Conservation (phyloP, 495 filamentous ascomycete species). For the Talaromyces adpressus region DNA sequence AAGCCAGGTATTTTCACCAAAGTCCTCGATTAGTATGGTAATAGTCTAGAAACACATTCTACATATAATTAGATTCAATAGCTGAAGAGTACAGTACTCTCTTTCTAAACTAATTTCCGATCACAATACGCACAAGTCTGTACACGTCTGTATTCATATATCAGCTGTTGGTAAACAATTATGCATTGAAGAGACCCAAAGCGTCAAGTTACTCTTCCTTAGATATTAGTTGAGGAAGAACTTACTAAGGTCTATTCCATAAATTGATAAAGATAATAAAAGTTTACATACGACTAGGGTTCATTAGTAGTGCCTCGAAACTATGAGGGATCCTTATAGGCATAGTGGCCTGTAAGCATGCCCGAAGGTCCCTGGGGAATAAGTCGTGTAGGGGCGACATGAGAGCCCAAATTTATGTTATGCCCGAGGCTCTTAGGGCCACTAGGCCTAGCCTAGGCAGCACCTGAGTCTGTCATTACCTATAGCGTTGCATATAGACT, state of each 20-base stretch:
- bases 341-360: background rate
- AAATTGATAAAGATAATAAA: too few relatives aligned
- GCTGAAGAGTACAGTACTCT: too few relatives aligned
- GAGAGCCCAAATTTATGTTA: background rate
- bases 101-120: conserved; percentile 14
- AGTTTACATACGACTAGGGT: background rate
- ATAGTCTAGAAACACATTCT: too few relatives aligned
- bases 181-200: conserved; percentile 15
- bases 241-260: too few relatives aligned
- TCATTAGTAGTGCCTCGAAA: background rate
- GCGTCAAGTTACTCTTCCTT: conserved; percentile 8
- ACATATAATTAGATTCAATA: too few relatives aligned
- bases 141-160: conserved; percentile 6
- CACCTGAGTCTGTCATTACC: too few relatives aligned
- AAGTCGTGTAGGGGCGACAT: background rate
- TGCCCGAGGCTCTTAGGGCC: background rate
- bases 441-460: too few relatives aligned
- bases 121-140: conserved; percentile 15
- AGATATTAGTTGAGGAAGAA: conserved; percentile 12
- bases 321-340: background rate
- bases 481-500: too few relatives aligned
- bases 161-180: conserved; percentile 13
- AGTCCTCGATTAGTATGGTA: too few relatives aligned
- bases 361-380: background rate
- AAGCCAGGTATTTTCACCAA: too few relatives aligned